These are phyloP conservation scores for Aspergillus tamarii DNA, from an alignment of 2,329 filamentous ascomycete genomes.

Conservation along the genomic window DNA sequence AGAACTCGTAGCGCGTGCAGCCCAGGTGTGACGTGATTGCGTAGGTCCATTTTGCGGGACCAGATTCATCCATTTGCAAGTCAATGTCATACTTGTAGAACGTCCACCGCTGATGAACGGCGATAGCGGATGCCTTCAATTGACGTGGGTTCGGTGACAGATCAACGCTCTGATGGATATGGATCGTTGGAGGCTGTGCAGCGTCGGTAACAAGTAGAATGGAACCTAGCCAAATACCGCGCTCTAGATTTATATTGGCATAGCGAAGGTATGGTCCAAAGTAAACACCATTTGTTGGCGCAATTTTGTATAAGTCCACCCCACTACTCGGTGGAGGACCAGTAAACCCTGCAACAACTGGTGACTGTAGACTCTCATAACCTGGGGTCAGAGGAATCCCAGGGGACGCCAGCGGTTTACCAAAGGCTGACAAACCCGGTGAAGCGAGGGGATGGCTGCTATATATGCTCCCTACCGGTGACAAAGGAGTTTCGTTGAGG, in stretches of 20 bases:
- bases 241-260: slow-evolving; percentile 94
- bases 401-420: slow-evolving; percentile 71
- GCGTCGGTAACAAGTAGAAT: slow-evolving; percentile 92
- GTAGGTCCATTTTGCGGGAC: slow-evolving; percentile 89
- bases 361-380: slow-evolving; percentile 82
- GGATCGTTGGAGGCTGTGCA: slow-evolving; percentile 90
- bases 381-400: slow-evolving; percentile 80
- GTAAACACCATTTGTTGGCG: slow-evolving; percentile 94
- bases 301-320: slow-evolving; percentile 90
- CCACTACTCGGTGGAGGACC: slow-evolving; percentile 87
- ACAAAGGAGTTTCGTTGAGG: slow-evolving; percentile 79
- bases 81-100: slow-evolving; percentile 96
- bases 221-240: slow-evolving; percentile 87
- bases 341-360: slow-evolving; percentile 76
- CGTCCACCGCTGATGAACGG: slow-evolving; percentile 87
- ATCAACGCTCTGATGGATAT: slow-evolving; percentile 87
- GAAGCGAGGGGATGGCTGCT: slow-evolving; percentile 70
- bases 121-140: slow-evolving; percentile 78
- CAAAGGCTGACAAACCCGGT: slow-evolving; percentile 62
- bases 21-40: slow-evolving; percentile 95
- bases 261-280: slow-evolving; percentile 96
- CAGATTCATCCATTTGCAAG: slow-evolving; percentile 80
- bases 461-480: slow-evolving; percentile 77
- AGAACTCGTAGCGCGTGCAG: slow-evolving; percentile 97
- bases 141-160: slow-evolving; percentile 91